Evolutionary conservation across 768 basidiomycete genomes (phyloP), one percentile per base, ranked within the genome.

Genomic region (Suillus americanus): DNA sequence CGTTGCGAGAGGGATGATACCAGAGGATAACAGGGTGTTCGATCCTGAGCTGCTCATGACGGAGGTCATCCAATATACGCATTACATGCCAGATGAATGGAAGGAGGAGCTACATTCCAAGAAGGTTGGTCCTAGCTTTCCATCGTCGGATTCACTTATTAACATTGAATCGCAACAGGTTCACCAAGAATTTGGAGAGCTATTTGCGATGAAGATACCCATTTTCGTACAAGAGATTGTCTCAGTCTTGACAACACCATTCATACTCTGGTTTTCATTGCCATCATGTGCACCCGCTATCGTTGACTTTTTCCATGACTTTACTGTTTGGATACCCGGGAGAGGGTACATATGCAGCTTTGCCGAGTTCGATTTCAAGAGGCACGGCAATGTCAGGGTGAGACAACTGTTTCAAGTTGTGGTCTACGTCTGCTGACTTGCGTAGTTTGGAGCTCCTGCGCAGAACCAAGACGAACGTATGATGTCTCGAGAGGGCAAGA

Each of bases 261-360:
- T 97, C 71, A 88, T 99, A 45, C 82, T 99, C 10, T 95, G 94
- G 89, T 91, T 91, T 77, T 94, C 97, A 5, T 83, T 99, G 3
- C 97, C 97, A 0, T 80, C 80, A 2, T 97, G 95, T 73, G 92
- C 97, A 1, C 90, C 92, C 10, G 90, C 89, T 0, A 91, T 99
- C 68, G 86, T 99, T 66, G 97, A 99, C 74, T 99, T 99, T 74
- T 99, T 99, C 85, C 88, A 97, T 38, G 97, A 99, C 76, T 99
- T 98, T 73, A 91, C 95, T 0, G 91, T 99, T 1, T 97, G 99
- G 75, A 91, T 99, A 25, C 96, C 98, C 65, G 94, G 96, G 0
- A 84, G 97, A 2, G 97, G 97, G 5, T 97, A 97, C 71, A 92
- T 99, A 23, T 99, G 97, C 73, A 95, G 93, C 63, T 99, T 99